These are phyloP conservation scores for Botrytis squamosa DNA, from an alignment of 2,329 filamentous ascomycete genomes.

Conservation along the genomic window DNA sequence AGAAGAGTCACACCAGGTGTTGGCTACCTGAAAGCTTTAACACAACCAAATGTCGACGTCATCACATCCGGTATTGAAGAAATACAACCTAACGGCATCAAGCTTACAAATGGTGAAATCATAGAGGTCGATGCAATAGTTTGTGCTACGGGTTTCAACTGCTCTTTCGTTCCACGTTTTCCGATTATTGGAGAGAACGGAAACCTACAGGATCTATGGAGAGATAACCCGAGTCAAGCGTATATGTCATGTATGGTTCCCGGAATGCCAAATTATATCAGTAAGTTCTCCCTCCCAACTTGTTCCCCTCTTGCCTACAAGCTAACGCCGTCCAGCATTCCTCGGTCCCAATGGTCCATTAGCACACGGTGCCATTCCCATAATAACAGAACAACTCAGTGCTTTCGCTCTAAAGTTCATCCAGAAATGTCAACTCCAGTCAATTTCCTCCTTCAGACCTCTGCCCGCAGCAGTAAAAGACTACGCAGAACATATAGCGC, in stretches of 20 bases:
- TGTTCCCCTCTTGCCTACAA: no score
- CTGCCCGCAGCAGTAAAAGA: slow-evolving; percentile 39
- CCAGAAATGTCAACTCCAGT: slow-evolving; percentile 43
- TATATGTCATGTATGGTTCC: slow-evolving; percentile 39
- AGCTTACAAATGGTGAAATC: slow-evolving; percentile 42
- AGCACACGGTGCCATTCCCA: slow-evolving; percentile 37
- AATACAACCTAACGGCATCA: slow-evolving; percentile 47
- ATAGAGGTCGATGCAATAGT: slow-evolving; percentile 41
- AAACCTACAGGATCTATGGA: slow-evolving; percentile 34
- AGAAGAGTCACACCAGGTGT: slow-evolving; percentile 44
- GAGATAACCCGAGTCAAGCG: slow-evolving; percentile 31
- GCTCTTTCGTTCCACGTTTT: slow-evolving; percentile 33
- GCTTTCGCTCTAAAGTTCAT: slow-evolving; percentile 52
- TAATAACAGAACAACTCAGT: slow-evolving; percentile 47
- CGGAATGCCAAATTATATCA: slow-evolving; percentile 33
- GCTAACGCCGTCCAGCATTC: slow-evolving; percentile 25
- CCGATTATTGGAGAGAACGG: slow-evolving; percentile 29
- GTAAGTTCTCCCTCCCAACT: slow-evolving; percentile 3
- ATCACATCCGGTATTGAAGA: slow-evolving; percentile 48
- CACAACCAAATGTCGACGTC: slow-evolving; percentile 50
- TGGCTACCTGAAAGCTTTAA: slow-evolving; percentile 49
- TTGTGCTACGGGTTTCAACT: slow-evolving; percentile 41
- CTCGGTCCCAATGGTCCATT: slow-evolving; percentile 38
- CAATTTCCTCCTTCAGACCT: slow-evolving; percentile 45
- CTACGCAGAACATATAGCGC: slow-evolving; percentile 37